Evolutionary conservation across 108 stramenopile species (phyloP), one percentile per base, ranked within the genome.

Genomic region (Conticribra guillardii): DNA sequence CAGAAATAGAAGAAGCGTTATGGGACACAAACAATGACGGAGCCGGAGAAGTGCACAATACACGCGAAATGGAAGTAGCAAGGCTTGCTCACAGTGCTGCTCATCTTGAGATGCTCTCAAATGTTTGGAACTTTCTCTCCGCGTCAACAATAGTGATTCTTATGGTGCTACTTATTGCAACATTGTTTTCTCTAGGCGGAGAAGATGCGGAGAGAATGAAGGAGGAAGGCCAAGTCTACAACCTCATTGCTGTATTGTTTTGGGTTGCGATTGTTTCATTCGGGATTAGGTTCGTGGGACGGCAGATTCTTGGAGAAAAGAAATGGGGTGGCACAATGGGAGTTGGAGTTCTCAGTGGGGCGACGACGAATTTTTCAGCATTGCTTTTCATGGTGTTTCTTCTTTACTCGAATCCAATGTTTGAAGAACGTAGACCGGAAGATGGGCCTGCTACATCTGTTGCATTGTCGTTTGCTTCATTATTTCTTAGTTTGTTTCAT

Each of bases 341-440:
- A 14, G 34, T 68, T 27, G 67, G 67, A 17, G 27, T 68, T 0
- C 55, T 68, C 11, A 31, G 34, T 34, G 67, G 67, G 23, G 67
- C 54, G 19, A 37, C 44, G 2, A 34, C 29, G 27, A 56, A 68
- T 51, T 68, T 57, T 27, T 28, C 67, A 2, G 54, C 51, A 15
- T 31, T 57, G 23, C 67, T 68, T 2, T 52, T 68, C 21, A 18
- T 68, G 55, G 67, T 68, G 11, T 56, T 22, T 14, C 55, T 68
- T 17, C 28, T 68, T 2, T 68, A 56, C 49, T 47, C 52, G 44
- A 68, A 31, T 29, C 46, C 49, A n/a, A 16, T 44, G 18, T 31
- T 68, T 4, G 8, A 27, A 24, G 44, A 68, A 18, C 18, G 54
- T 4, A 24, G 46, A 21, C 7, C 7, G 14, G 67, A 68, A 16